These are phyloP conservation scores for Debaryomycetaceae sp. DNA, from an alignment of 1,139 yeast genomes.

Conservation along the genomic window DNA sequence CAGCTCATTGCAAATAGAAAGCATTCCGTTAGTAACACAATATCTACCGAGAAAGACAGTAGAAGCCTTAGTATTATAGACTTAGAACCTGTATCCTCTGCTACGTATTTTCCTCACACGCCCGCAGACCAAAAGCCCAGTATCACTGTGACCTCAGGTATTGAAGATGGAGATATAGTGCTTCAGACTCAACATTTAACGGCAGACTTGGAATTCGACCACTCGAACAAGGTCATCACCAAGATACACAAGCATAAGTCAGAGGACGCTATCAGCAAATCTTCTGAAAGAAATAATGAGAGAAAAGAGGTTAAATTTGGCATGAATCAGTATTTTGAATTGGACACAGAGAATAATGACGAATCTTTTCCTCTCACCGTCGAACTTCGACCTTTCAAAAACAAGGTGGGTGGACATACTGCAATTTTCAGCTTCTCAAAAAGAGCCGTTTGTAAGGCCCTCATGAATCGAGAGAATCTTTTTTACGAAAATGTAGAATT, in stretches of 20 bases:
- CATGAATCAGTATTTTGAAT: conserved; percentile 1
- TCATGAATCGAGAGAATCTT: conserved; percentile 81
- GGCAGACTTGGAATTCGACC: conserved; percentile 39
- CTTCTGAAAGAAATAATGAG: neutral
- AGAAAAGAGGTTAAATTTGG: conserved; percentile 9
- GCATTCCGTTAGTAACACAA: neutral
- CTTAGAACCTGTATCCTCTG: conserved; percentile 29
- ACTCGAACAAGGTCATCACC: conserved; percentile 29
- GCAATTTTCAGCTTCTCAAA: conserved; percentile 91
- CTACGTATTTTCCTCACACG: conserved; percentile 33
- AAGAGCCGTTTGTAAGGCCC: conserved; percentile 92
- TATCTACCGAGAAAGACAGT: neutral
- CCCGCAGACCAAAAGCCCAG: conserved; percentile 15
- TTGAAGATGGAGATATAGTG: neutral
- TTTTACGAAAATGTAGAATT: conserved; percentile 90
- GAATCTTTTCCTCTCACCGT: conserved; percentile 62
- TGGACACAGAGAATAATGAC: conserved; percentile 1
- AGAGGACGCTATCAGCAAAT: neutral
- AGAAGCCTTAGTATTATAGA: conserved; percentile 5
- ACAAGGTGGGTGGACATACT: conserved; percentile 97
- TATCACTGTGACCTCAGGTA: conserved; percentile 1
- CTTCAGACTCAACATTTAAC: conserved; percentile 29
- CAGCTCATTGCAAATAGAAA: neutral
- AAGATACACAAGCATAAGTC: conserved; percentile 14
- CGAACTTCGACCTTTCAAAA: conserved; percentile 81